Evolutionary conservation across 2,329 filamentous ascomycete genomes (phyloP), one percentile per base, ranked within the genome.

Genomic region (Chaetomiaceae sp.): DNA sequence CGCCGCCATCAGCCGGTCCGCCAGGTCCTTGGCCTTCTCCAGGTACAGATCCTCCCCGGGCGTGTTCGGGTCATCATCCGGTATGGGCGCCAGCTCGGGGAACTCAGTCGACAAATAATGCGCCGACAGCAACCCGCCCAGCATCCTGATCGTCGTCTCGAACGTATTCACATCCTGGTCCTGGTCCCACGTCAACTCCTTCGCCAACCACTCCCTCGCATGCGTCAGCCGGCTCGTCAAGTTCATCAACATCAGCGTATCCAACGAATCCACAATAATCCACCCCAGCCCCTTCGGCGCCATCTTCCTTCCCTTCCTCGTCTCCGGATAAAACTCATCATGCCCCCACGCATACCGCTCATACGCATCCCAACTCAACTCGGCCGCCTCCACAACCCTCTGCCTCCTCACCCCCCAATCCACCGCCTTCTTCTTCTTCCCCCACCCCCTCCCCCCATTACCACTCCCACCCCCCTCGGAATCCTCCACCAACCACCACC

Each of bases 221-320:
- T 95, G 84, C 33, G 83, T 78, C 34, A 99, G 78, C 55, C 91
- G 84, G 27, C 83, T 86, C 13, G 92, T 97, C 58, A 96, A 76
- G 67, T 97, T 97, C 93, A 99, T 99, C 55, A 99, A 76, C 73
- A 99, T 99, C 77, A 97, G 81, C 1, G 93, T 99, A 68, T 99
- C 93, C 56, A 99, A 74, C 12, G 92, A 84, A 71, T 99, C 93
- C 51, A 99, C 86, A 55, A 99, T 96, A 63, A 97, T 97, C 93
- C 95, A 99, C 25, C 93, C 93, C 70, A 99, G 78, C 21, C 92
- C 93, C 55, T 89, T 83, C 3, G 86, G 78, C 6, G 89, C 84
- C 92, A 99, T 97, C 62, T 93, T 83, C 45, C 76, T 77, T 44
- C 89, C 88, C 16, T 73, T 82, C 66, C 93, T 93, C 5, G 87